Evolutionary conservation across 441 rosid species (phyloP), one percentile per base, ranked within the genome.

Genomic region (Populus hybrid): DNA sequence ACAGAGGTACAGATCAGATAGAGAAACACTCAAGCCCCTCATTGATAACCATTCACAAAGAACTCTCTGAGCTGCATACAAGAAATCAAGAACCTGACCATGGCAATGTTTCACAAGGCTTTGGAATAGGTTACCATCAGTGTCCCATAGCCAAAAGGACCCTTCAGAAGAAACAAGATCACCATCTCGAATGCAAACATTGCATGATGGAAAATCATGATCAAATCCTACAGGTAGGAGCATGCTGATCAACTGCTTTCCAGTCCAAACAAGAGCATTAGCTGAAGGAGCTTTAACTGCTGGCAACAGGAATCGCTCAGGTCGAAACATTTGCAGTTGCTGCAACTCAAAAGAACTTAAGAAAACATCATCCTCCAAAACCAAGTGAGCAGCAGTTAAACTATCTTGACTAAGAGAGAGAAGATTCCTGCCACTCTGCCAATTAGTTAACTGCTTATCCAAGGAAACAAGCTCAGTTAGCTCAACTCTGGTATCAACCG

Each of bases 1-100:
- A 70, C 90, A 74, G 24, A 97, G 88, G 82, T 87, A 93, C 70
- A 97, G 65, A 77, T 97, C 99, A 18, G 86, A 83, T 7, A 94
- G 91, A 2, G 99, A 92, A 53, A 94, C 97, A 36, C 97, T 97
- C 61, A 92, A 73, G n/a, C 99, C 99, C 76, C 94, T 89, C 86
- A 72, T 82, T 68, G 92, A 84, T 86, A 97, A 79, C 99, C 97
- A 93, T 84, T 97, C 94, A 24, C 97, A 94, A 68, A 97, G 91
- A 87, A 90, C 89, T 86, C 88, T 92, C 85, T 97, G 99, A 67
- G 94, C 90, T 11, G 81, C 79, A 81, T 82, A 79, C 76, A 97
- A 78, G 84, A 93, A 82, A 64, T 92, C 91, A 28, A 97, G 90
- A 69, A 85, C 84, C 79, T 84, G 84, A 73, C 78, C 83, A 78